Evolutionary conservation across 495 filamentous ascomycete genomes (phyloP), one percentile per base, ranked within the genome.

Genomic region (Aspergillus egyptiacus): DNA sequence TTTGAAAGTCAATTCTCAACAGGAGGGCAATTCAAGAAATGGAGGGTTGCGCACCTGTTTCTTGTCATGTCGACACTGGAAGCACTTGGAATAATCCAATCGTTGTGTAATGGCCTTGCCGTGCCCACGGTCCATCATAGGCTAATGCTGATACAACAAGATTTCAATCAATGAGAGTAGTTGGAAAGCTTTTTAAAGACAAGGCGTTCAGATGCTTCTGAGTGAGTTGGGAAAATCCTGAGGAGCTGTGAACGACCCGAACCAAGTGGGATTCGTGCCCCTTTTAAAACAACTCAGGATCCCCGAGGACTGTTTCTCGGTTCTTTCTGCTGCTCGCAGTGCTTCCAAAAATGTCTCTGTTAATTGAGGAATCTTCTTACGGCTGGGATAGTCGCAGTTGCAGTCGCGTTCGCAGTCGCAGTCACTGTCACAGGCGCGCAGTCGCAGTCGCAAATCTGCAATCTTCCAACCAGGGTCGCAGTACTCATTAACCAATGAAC

Each of bases 1-100:
- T 35, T 35, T 17, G 9, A 35, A 17, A 35, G 18, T 35, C 11
- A 35, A 35, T 35, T 17, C 33, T 35, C 33, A 35, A 35, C 15
- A 17, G 33, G 9, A 18, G 2, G 33, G 33, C 18, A 35, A 15
- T 14, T 15, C 33, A 35, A 35, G 33, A 35, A 17, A 5, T 35
- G 33, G 33, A 15, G 33, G 33, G 2, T 17, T 35, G 33, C 33
- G 14, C 31, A 35, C 33, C 33, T 35, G 15, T 35, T 35, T 35
- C 33, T 35, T 35, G 33, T 35, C 33, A 35, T 35, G 33, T 18
- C 33, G 33, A 35, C 33, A 35, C 33, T 17, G 8, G 33, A 18
- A 17, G 33, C 33, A 35, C 33, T 35, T 35, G 33, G 33, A 35
- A 35, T 35, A 35, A 35, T 35, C n/a, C 33, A 35, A 35, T 35